Conservation (phyloP, 305 asterid genomes). For the Euphrasia arctica region DNA sequence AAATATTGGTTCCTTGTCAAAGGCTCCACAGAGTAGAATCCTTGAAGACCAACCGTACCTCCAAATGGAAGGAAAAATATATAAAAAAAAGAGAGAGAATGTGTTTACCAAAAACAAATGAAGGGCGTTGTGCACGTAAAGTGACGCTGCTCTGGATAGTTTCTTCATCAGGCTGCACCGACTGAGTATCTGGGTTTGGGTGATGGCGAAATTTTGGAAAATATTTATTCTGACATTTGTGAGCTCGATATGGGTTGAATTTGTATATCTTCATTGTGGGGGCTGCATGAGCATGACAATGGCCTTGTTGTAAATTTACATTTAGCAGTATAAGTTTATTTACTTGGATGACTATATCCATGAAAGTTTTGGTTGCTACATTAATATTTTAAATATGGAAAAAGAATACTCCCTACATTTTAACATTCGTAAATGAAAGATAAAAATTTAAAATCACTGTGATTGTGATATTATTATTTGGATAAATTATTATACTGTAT, state of each 20-base stretch:
- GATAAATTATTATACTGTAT: no score
- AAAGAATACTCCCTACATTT: no score
- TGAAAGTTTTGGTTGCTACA: no score
- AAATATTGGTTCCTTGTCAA: neutral
- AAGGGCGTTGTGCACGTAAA: neutral
- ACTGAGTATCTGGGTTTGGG: neutral
- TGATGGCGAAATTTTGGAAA: slow-evolving; percentile 21
- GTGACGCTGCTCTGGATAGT: slow-evolving; percentile 7
- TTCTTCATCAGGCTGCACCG: neutral
- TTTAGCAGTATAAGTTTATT: neutral
- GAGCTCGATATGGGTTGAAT: neutral
- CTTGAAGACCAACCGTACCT: neutral
- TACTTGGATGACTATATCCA: no score
- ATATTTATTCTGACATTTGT: slow-evolving; percentile 8
- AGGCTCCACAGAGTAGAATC: neutral
- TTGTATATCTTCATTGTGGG: slow-evolving; percentile 14
- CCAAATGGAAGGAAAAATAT: neutral
- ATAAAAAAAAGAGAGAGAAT: neutral
- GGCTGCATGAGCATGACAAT: no score
- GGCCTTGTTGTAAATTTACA: neutral
- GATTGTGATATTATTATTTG: no score
- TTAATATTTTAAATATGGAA: no score
- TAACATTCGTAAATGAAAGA: no score
- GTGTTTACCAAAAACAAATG: neutral
- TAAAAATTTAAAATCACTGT: no score